phyloP scores from a whole-genome alignment of 75 land plant genomes.

The Azolla pinnata region DNA sequence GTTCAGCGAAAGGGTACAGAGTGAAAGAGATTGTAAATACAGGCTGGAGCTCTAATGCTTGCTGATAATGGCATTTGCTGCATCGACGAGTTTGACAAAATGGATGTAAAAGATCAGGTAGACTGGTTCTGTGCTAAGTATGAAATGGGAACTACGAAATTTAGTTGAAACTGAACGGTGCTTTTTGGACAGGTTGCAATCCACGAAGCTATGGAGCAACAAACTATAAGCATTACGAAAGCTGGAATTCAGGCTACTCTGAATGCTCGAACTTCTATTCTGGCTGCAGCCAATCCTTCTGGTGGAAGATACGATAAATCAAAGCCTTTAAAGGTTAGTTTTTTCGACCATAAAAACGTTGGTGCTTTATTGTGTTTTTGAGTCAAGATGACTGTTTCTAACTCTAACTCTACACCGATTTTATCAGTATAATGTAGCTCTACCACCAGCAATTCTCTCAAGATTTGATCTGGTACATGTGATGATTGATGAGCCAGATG shows the following conservation, averaged over 20 bases:
- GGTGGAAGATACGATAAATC: slow-evolving; percentile 98
- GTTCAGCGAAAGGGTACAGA: too few species aligned
- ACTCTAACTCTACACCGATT: background rate
- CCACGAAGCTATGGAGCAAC: slow-evolving; percentile 99
- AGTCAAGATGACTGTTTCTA: background rate
- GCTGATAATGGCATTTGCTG: slow-evolving; percentile 98
- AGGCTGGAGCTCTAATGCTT: slow-evolving; percentile 99
- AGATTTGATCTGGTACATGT: slow-evolving; percentile 95
- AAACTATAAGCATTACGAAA: slow-evolving; percentile 98
- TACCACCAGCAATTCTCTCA: slow-evolving; percentile 95
- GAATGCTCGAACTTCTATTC: slow-evolving; percentile 89
- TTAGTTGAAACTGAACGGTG: too few species aligned
- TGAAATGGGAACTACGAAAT: too few species aligned
- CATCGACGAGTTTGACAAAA: slow-evolving; percentile 98
- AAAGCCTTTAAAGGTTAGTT: slow-evolving; percentile 73
- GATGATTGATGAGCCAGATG: slow-evolving; percentile 99
- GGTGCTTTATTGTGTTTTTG: background rate
- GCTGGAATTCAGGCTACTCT: slow-evolving; percentile 98
- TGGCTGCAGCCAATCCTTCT: slow-evolving; percentile 96
- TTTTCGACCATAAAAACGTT: background rate
- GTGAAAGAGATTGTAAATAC: too few species aligned
- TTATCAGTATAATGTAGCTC: slow-evolving; percentile 90
- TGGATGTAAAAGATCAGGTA: slow-evolving; percentile 99
- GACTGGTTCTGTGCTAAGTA: too few species aligned
- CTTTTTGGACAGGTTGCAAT: slow-evolving; percentile 87